Percentiles rank a stretch among this genome's conserved stretches.
These are phyloP conservation scores for Trichoderma arundinaceum DNA, from an alignment of 2,329 filamentous ascomycete genomes.

Conservation along the genomic window DNA sequence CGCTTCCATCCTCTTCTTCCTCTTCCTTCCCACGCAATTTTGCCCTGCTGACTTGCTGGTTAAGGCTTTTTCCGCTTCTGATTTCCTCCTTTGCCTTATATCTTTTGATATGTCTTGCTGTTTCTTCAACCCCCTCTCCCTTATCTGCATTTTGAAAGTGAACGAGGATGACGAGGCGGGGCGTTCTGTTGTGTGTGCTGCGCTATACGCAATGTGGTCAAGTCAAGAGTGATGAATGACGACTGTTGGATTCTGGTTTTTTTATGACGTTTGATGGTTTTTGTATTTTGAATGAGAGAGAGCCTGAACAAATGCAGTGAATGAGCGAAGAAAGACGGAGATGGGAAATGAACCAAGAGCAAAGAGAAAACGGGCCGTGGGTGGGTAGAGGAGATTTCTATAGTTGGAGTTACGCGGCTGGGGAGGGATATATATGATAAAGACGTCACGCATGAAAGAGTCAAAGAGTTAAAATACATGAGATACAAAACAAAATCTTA, in stretches of 20 bases:
- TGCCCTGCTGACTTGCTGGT: slow-evolving; percentile 33
- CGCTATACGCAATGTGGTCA: slow-evolving; percentile 7
- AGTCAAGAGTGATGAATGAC: slow-evolving; percentile 31
- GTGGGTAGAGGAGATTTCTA: slow-evolving; percentile 6
- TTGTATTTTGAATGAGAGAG: slow-evolving; percentile 13
- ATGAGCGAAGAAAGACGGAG: slow-evolving; percentile 22
- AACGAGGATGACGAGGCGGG: slow-evolving; percentile 25
- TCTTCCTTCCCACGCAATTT: slow-evolving; percentile 28
- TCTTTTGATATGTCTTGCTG: slow-evolving; percentile 25
- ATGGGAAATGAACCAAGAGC: slow-evolving; percentile 15
- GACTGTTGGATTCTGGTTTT: slow-evolving; percentile 35
- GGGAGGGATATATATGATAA: slow-evolving; percentile 27
- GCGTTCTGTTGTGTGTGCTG: neutral
- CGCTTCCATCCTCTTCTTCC: slow-evolving; percentile 8
- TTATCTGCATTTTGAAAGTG: slow-evolving; percentile 28
- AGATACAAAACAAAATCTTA: slow-evolving; percentile 16
- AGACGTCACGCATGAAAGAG: slow-evolving; percentile 30
- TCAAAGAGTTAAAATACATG: slow-evolving; percentile 25
- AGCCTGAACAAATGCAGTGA: slow-evolving; percentile 9
- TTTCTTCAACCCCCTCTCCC: slow-evolving; percentile 18
- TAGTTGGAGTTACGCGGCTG: slow-evolving; percentile 26
- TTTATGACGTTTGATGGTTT: slow-evolving; percentile 24
- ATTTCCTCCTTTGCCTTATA: slow-evolving; percentile 32
- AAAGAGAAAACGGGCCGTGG: neutral
- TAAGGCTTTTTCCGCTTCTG: slow-evolving; percentile 32